Conservation (phyloP, 1,139 yeast genomes). For the Citeromyces siamensis region DNA sequence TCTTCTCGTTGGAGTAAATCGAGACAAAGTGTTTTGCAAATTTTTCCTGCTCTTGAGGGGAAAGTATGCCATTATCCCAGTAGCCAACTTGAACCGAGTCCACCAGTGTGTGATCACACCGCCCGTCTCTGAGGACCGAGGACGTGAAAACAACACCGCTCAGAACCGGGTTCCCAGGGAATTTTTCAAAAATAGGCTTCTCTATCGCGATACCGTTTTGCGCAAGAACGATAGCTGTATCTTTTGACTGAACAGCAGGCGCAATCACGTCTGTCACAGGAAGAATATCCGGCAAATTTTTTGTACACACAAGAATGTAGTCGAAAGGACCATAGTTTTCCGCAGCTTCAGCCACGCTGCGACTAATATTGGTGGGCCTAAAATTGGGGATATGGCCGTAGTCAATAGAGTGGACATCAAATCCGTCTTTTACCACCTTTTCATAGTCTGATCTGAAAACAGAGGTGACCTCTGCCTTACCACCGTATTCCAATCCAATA, state of each 20-base stretch:
- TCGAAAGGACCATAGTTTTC: slow-evolving; percentile 39
- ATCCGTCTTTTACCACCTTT: slow-evolving; percentile 36
- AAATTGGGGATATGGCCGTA: slow-evolving; percentile 43
- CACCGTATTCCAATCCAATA: slow-evolving; percentile 36
- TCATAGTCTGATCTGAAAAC: slow-evolving; percentile 57
- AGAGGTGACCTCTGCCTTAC: slow-evolving; percentile 44
- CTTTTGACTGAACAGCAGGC: slow-evolving; percentile 35
- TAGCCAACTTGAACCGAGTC: slow-evolving; percentile 48
- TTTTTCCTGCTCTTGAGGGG: slow-evolving; percentile 19
- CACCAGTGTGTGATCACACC: slow-evolving; percentile 33
- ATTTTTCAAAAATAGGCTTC: slow-evolving; percentile 38
- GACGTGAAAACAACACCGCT: slow-evolving; percentile 65
- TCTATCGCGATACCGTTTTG: slow-evolving; percentile 77
- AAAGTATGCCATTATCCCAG: slow-evolving; percentile 24
- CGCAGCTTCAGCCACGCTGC: slow-evolving; percentile 17
- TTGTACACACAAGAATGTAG: slow-evolving; percentile 55
- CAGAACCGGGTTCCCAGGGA: slow-evolving; percentile 45
- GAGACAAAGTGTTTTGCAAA: slow-evolving; percentile 27
- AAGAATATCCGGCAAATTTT: slow-evolving; percentile 60
- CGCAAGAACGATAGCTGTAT: slow-evolving; percentile 45
- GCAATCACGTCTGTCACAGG: slow-evolving; percentile 45
- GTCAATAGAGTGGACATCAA: slow-evolving; percentile 43
- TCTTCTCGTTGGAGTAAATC: slow-evolving; percentile 34
- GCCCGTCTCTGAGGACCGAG: slow-evolving; percentile 43
- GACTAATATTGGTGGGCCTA: slow-evolving; percentile 36